Evolutionary conservation across 73 alveolate genomes (phyloP).

Genomic region (Tetrahymena malaccensis): DNA sequence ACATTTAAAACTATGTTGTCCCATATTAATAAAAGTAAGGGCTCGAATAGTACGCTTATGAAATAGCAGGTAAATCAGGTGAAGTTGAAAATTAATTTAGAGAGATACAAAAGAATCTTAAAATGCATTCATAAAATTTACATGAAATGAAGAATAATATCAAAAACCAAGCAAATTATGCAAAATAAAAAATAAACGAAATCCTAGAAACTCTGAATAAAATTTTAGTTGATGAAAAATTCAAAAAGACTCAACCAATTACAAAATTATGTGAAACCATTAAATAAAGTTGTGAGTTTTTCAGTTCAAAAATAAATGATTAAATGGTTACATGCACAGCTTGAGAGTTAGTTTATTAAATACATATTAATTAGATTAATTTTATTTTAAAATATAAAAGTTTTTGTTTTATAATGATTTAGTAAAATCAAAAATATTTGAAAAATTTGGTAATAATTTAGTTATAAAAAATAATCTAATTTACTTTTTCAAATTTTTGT

Average conservation of each 20-base stretch:
- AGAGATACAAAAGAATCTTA: background rate
- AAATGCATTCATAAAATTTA: background rate
- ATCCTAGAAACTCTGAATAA: background rate
- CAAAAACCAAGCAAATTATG: background rate
- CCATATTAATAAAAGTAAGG: background rate
- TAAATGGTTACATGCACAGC: background rate
- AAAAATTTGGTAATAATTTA: too few relatives aligned
- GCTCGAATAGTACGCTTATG: background rate
- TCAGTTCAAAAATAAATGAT: background rate
- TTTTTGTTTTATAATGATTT: too few relatives aligned
- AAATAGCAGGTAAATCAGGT: background rate
- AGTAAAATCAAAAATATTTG: too few relatives aligned
- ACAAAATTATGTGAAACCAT: background rate
- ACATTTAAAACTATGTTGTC: background rate
- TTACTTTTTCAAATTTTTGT: too few relatives aligned
- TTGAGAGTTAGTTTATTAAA: background rate
- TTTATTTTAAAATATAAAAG: too few relatives aligned
- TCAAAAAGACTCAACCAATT: background rate
- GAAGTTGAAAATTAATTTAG: background rate
- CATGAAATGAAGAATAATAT: background rate
- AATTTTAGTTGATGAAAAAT: background rate
- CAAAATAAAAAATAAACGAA: background rate
- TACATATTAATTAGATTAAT: too few relatives aligned
- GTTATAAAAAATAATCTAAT: too few relatives aligned
- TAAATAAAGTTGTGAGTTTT: background rate